Conservation (phyloP, 805 yeast genomes). For the Candida chilensis region DNA sequence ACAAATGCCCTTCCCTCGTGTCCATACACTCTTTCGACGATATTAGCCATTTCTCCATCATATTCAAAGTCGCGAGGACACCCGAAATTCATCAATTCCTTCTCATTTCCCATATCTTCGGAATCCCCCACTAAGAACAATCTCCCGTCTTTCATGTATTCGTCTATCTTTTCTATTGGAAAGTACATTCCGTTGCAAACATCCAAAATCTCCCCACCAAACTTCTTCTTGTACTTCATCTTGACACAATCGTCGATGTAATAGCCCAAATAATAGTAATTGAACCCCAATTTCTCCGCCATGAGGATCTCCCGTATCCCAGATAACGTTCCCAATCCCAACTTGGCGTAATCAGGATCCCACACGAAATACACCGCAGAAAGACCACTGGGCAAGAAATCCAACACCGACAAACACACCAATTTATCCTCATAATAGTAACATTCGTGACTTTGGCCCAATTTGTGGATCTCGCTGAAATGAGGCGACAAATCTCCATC, state of each 20-base stretch:
- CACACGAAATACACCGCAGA: slow-evolving; percentile 85
- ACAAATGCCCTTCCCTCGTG: slow-evolving; percentile 15
- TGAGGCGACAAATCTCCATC: too few species aligned
- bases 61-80: background rate
- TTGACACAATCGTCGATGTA: slow-evolving; percentile 73
- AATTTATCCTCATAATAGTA: slow-evolving; percentile 56
- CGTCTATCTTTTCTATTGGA: slow-evolving; percentile 19
- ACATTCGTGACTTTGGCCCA: slow-evolving; percentile 73
- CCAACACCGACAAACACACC: slow-evolving; percentile 71
- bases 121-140: slow-evolving; percentile 11
- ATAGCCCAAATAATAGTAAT: slow-evolving; percentile 72
- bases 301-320: slow-evolving; percentile 63
- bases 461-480: too few species aligned
- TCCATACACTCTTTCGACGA: slow-evolving; percentile 31
- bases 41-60: slow-evolving; percentile 4
- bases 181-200: slow-evolving; percentile 35
- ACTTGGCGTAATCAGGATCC: slow-evolving; percentile 69
- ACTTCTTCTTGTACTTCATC: slow-evolving; percentile 74
- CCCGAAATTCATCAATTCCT: background rate
- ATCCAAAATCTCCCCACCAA: slow-evolving; percentile 69
- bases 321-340: slow-evolving; percentile 71
- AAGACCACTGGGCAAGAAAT: slow-evolving; percentile 64
- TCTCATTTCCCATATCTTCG: background rate
- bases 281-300: slow-evolving; percentile 31
- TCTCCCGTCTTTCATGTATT: slow-evolving; percentile 15